A percentile compares a stretch with the other conserved stretches of the same genome.
Evolutionary conservation across 2,329 filamentous ascomycete species (phyloP).

Genomic region (Epichloe sylvatica): DNA sequence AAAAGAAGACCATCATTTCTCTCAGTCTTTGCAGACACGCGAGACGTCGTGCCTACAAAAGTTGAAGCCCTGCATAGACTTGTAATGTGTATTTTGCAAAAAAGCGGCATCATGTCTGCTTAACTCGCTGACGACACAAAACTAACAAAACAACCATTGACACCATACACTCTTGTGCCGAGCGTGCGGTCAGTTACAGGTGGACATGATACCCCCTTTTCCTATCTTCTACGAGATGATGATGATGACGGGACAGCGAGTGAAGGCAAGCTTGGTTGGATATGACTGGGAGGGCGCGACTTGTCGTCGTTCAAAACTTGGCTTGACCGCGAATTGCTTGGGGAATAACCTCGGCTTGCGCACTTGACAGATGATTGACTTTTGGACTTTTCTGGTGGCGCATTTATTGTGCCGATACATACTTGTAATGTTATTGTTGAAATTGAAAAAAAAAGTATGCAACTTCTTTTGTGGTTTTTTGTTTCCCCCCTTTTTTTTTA

Average conservation of each 20-base stretch:
- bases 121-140: background rate
- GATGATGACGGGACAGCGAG: background rate
- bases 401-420: background rate
- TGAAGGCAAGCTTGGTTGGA: background rate
- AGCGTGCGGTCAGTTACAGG: background rate
- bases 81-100: no score
- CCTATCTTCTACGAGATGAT: background rate
- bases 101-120: background rate
- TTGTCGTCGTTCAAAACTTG: background rate
- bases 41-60: no score
- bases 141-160: background rate
- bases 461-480: background rate
- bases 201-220: slow-evolving; percentile 3
- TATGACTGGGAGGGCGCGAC: background rate
- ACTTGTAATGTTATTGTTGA: no score
- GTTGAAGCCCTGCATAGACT: no score
- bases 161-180: background rate
- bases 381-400: slow-evolving; percentile 28
- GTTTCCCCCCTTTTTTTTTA: no score
- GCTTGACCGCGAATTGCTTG: background rate
- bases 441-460: no score
- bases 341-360: background rate
- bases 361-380: slow-evolving; percentile 31
- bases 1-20: background rate
- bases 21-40: no score